A percentile compares a stretch with the other conserved stretches of the same genome.
Evolutionary conservation across 768 basidiomycete species (phyloP).

Genomic region (Phlebiopsis flavidoalba): DNA sequence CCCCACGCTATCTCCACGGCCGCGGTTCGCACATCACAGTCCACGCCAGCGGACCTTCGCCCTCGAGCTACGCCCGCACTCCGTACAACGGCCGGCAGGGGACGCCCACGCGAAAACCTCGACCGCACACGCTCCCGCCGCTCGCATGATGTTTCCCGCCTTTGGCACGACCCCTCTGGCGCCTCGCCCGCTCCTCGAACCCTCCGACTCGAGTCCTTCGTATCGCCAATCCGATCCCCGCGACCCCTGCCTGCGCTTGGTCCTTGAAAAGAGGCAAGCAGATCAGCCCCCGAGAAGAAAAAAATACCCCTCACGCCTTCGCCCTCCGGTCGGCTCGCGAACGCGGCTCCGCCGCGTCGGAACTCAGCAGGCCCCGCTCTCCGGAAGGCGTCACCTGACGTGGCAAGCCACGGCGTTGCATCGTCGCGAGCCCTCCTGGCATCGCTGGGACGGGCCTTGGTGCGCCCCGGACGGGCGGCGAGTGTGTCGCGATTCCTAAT

Average conservation of each 20-base stretch:
- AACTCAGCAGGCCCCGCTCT: too few relatives aligned
- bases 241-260: too few relatives aligned
- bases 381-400: too few relatives aligned
- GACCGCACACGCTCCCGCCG: slow-evolving; percentile 38
- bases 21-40: slow-evolving; percentile 37
- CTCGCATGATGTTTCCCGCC: slow-evolving; percentile 78
- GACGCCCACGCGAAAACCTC: slow-evolving; percentile 41
- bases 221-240: too few relatives aligned
- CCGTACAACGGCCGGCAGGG: slow-evolving; percentile 42
- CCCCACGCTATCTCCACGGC: slow-evolving; percentile 66
- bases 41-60: slow-evolving; percentile 23
- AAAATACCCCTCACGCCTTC: slow-evolving; percentile 67
- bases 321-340: slow-evolving; percentile 61
- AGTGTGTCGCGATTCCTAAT: too few relatives aligned
- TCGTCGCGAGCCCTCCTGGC: slow-evolving; percentile 67
- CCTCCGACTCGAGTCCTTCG: too few relatives aligned
- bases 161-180: too few relatives aligned
- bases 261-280: too few relatives aligned
- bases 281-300: too few relatives aligned
- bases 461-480: too few relatives aligned
- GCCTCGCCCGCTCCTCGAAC: slow-evolving; percentile 70
- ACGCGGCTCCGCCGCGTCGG: slow-evolving; percentile 58
- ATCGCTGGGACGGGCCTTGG: slow-evolving; percentile 54
- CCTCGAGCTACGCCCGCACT: slow-evolving; percentile 36
- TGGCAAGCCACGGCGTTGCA: slow-evolving; percentile 48